Base-by-base conservation (phyloP, 2,329 filamentous ascomycete genomes). In the Ophiostoma quercus region DNA sequence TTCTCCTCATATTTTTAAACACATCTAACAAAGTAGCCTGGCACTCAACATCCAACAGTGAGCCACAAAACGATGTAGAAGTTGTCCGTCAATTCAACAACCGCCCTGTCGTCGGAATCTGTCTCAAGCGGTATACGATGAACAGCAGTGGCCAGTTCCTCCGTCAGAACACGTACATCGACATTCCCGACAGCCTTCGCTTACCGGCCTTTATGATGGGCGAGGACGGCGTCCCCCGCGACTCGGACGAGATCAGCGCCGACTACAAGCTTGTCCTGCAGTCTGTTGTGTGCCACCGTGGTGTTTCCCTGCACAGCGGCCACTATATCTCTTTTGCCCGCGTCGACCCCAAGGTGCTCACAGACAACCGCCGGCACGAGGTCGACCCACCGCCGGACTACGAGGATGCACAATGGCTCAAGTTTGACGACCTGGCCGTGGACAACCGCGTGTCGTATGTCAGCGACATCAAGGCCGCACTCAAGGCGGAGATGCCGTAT, bases 251-350 rank as follows among this genome's bases (percentile, higher is more conserved):
- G 0, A 87, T 96, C 2, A 91, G 89, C 75, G 89, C 90, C n/a
- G 94, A 96, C 73, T 98, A 97, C 81, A 96, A 97, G 77, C 85
- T 98, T 12, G 90, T 93, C 2, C 81, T 99, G 67, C 94, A 97
- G 78, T 94, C 94, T 0, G 89, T 96, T 2, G 90, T 99, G 22
- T 98, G 95, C 76, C 95, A 99, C 78, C 88, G 93, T 43, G 95
- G 95, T 8, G 87, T 89, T 43, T 93, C 92, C 0, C 84, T 96
- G 14, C 88, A 96, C 75, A 94, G 91, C 16, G 95, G 95, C 0
- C 95, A 99, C 77, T 99, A 99, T 76, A 87, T 98, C 67, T 86
- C 92, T 1, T 90, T 97, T 73, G 89, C 94, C 43, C 87, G 94
- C 68, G 91, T 92, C 3, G 88, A 88, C n/a, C 84, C 81, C 9